phyloP scores from a whole-genome alignment of 225 moss, liverwort and hornwort species.

The Thuidium tamariscinum region DNA sequence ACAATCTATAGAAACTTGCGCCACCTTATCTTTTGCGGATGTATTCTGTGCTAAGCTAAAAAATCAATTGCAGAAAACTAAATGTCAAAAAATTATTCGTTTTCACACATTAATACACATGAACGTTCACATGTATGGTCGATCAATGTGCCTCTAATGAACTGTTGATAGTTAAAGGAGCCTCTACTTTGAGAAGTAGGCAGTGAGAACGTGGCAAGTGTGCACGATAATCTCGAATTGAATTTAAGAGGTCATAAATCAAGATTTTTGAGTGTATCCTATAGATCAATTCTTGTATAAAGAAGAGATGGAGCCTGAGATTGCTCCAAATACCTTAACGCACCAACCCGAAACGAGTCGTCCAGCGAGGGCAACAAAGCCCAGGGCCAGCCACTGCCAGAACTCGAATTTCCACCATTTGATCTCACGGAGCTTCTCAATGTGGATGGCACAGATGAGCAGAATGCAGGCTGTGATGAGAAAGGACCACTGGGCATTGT shows the following conservation, averaged over 20 bases:
- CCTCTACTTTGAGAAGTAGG: neutral
- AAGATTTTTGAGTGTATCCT: neutral
- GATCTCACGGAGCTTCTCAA: slow-evolving; percentile 39
- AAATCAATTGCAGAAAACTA: neutral
- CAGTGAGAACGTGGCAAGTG: neutral
- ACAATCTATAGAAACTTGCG: neutral
- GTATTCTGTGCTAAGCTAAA: neutral
- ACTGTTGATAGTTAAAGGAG: neutral
- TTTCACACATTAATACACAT: neutral
- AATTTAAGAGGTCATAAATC: neutral
- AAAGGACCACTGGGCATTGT: slow-evolving; percentile 50
- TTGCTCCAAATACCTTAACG: slow-evolving; percentile 42
- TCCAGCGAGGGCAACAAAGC: slow-evolving; percentile 50
- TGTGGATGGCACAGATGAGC: slow-evolving; percentile 46
- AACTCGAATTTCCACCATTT: slow-evolving; percentile 67
- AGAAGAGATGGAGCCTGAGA: neutral
- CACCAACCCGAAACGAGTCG: slow-evolving; percentile 78
- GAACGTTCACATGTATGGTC: neutral
- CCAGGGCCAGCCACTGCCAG: slow-evolving; percentile 91
- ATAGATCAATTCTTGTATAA: neutral
- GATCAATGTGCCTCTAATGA: neutral
- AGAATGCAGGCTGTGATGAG: slow-evolving; percentile 41
- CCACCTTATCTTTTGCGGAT: neutral
- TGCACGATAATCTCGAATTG: neutral
- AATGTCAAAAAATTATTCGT: neutral